Percentiles rank a stretch among this genome's conserved stretches.
Conservation (phyloP, 176 grass and related monocot genomes). For the Bromus sterilis region DNA sequence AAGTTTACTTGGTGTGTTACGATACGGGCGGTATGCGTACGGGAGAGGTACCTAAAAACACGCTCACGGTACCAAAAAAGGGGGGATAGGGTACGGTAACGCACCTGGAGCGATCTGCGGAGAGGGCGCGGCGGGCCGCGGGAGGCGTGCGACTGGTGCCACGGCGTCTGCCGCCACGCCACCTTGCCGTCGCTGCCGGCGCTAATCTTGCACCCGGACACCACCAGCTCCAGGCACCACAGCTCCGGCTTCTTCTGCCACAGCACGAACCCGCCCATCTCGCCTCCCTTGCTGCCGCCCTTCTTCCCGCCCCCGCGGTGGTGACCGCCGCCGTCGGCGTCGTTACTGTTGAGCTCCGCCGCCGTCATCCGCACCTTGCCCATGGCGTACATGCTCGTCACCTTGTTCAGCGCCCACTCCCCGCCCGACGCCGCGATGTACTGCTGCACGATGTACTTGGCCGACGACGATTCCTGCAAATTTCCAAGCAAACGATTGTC, state of each 20-base stretch:
- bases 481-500: background rate
- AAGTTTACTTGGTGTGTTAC: too few species aligned
- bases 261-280: constrained; percentile 98
- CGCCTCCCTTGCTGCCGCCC: constrained; percentile 30
- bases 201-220: constrained; percentile 99
- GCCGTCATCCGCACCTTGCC: constrained; percentile 85
- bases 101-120: constrained; percentile 90
- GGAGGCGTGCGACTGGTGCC: constrained; percentile 97
- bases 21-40: background rate
- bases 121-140: constrained; percentile 87
- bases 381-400: constrained; percentile 95
- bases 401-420: constrained; percentile 71
- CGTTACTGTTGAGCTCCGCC: constrained; percentile 67
- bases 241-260: constrained; percentile 98
- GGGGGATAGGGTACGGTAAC: background rate
- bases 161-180: constrained; percentile 91
- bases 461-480: constrained; percentile 72
- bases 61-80: background rate
- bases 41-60: background rate
- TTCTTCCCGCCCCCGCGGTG: constrained; percentile 31
- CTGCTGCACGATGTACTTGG: constrained; percentile 98
- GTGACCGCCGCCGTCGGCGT: constrained; percentile 7
- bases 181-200: constrained; percentile 97
- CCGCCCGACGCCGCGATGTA: constrained; percentile 96
- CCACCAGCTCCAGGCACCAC: constrained; percentile 96